phyloP scores from a whole-genome alignment of 2,329 filamentous ascomycete species.

The Aspergillus calidoustus region DNA sequence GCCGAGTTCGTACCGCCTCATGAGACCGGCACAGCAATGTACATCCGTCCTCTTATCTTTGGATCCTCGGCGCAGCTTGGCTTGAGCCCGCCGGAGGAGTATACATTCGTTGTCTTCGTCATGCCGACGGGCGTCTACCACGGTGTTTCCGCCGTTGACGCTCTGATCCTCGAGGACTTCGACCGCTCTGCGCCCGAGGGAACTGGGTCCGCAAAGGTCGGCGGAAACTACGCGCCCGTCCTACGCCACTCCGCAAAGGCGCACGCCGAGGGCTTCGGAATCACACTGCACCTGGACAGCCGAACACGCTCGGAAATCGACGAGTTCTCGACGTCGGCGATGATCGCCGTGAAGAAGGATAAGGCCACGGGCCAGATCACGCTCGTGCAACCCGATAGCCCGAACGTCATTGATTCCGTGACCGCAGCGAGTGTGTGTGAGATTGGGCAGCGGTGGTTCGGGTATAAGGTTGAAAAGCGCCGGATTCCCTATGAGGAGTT shows the following conservation, averaged over 20 bases:
- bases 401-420: conserved; percentile 84
- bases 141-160: conserved; percentile 83
- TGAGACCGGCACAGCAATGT: conserved; percentile 87
- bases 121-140: conserved; percentile 94
- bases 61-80: conserved; percentile 86
- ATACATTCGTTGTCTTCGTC: conserved; percentile 87
- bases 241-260: conserved; percentile 85
- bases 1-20: conserved; percentile 90
- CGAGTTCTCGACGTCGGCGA: conserved; percentile 94
- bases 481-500: conserved; percentile 66
- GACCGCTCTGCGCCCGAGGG: conserved; percentile 92
- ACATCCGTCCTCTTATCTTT: conserved; percentile 87
- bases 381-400: conserved; percentile 84
- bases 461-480: conserved; percentile 82
- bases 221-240: conserved; percentile 95
- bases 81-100: conserved; percentile 85
- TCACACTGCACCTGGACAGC: conserved; percentile 91
- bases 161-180: conserved; percentile 87
- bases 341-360: conserved; percentile 75
- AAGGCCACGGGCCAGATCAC: conserved; percentile 62
- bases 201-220: conserved; percentile 89
- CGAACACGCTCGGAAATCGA: conserved; percentile 83
- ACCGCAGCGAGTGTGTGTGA: conserved; percentile 78
- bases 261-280: conserved; percentile 79
- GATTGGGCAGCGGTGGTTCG: conserved; percentile 72